Evolutionary conservation across 495 filamentous ascomycete genomes (phyloP).

Genomic region (Podospora conica): DNA sequence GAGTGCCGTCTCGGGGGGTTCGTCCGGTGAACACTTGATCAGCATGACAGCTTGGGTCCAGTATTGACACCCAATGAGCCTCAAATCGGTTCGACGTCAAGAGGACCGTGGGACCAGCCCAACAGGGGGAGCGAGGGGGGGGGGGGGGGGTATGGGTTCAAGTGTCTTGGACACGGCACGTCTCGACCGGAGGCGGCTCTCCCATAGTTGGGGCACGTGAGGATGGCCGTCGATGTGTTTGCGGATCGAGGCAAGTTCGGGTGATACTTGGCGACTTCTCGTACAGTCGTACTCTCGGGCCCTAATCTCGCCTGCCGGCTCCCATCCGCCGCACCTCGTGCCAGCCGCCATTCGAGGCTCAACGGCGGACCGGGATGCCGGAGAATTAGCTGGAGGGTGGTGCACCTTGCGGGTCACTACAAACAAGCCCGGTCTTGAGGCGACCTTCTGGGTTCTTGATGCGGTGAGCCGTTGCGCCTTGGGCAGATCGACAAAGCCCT

Average conservation of each 20-base stretch:
- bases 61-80: not conserved
- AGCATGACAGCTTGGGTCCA: not conserved
- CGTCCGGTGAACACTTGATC: not conserved
- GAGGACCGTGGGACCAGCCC: not conserved
- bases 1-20: not conserved
- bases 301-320: constrained; percentile 6
- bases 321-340: constrained; percentile 8
- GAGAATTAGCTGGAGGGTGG: constrained; percentile 12
- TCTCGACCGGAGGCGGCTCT: not conserved
- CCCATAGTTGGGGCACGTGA: not conserved
- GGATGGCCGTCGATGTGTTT: constrained; percentile 1
- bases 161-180: not conserved
- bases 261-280: constrained; percentile 4
- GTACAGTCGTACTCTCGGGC: not conserved
- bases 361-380: constrained; percentile 24
- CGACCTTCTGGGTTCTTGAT: not conserved
- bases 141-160: not conserved
- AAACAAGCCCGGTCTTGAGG: not conserved
- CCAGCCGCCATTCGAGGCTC: constrained; percentile 18
- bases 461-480: not conserved
- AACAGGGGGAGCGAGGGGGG: not conserved
- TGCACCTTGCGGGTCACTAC: not conserved
- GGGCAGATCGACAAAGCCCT: not conserved
- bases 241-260: not conserved
- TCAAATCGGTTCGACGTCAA: not conserved